Conservation (phyloP, 139 green algal species). For the Closterium sp. region DNA sequence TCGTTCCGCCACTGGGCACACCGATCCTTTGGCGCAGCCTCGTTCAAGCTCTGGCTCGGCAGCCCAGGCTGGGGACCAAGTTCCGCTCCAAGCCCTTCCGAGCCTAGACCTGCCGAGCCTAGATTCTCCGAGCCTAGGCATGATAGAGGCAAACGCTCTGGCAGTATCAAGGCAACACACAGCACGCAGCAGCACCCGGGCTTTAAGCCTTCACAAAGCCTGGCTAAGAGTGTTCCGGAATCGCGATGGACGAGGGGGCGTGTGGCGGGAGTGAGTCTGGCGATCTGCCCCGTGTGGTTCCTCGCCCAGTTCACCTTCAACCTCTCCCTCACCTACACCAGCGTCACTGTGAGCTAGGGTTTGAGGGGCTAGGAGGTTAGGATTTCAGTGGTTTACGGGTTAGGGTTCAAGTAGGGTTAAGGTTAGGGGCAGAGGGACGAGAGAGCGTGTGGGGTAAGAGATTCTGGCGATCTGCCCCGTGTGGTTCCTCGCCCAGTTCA, state of each 20-base stretch:
- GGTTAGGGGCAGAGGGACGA: no score
- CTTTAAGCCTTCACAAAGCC: no score
- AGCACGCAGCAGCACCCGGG: no score
- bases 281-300: slow-evolving; percentile 85
- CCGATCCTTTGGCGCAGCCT: not conserved
- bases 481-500: slow-evolving; percentile 88
- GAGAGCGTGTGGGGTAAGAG: no score
- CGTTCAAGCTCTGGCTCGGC: not conserved
- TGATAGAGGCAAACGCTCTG: no score
- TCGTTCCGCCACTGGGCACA: not conserved
- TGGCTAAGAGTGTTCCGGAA: no score
- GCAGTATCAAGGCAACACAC: no score
- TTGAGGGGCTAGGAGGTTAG: no score
- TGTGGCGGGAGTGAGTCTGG: slow-evolving; percentile 20
- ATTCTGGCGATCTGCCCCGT: no score
- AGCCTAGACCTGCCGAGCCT: not conserved
- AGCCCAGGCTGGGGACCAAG: not conserved
- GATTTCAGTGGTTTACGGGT: no score
- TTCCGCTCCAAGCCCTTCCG: not conserved
- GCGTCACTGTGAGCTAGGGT: slow-evolving; percentile 68
- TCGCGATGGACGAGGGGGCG: not conserved
- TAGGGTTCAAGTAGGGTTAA: no score
- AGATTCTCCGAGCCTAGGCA: no score
- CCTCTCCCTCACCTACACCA: slow-evolving; percentile 71
- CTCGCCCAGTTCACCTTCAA: slow-evolving; percentile 90